A percentile compares a stretch with the other conserved stretches of the same genome.
phyloP scores from a whole-genome alignment of 2,329 filamentous ascomycete genomes.

The Pseudogymnoascus sp. region DNA sequence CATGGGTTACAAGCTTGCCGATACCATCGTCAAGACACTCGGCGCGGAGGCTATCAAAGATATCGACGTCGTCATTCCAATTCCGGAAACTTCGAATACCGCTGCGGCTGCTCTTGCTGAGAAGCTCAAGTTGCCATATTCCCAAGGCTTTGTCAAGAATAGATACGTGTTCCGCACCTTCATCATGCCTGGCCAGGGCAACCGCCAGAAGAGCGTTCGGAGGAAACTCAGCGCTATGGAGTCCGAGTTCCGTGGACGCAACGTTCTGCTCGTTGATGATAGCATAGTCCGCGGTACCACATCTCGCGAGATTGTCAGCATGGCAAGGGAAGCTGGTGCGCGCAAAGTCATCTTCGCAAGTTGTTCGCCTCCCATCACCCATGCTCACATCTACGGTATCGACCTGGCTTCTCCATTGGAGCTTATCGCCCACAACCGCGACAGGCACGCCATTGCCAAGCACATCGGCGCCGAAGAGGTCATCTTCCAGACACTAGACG shows the following conservation, averaged over 20 bases:
- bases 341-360: slow-evolving; percentile 75
- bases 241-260: slow-evolving; percentile 72
- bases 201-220: slow-evolving; percentile 75
- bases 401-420: slow-evolving; percentile 64
- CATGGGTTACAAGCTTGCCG: slow-evolving; percentile 76
- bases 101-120: slow-evolving; percentile 70
- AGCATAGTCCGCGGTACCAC: slow-evolving; percentile 84
- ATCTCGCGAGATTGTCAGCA: slow-evolving; percentile 66
- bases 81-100: slow-evolving; percentile 75
- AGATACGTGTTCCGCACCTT: slow-evolving; percentile 83
- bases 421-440: slow-evolving; percentile 61
- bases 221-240: slow-evolving; percentile 84
- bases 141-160: slow-evolving; percentile 81
- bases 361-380: slow-evolving; percentile 72
- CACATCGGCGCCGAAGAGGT: slow-evolving; percentile 68
- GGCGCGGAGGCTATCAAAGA: slow-evolving; percentile 61
- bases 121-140: slow-evolving; percentile 65
- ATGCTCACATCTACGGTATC: slow-evolving; percentile 82
- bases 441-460: slow-evolving; percentile 50
- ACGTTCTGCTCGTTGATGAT: slow-evolving; percentile 80
- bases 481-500: slow-evolving; percentile 67
- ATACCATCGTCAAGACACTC: slow-evolving; percentile 59
- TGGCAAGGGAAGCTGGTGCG: slow-evolving; percentile 79
- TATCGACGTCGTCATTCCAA: slow-evolving; percentile 78
- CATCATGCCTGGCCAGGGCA: slow-evolving; percentile 75